These are phyloP conservation scores for Turnera subulata DNA, from an alignment of 345 rosid species.

Conservation along the genomic window DNA sequence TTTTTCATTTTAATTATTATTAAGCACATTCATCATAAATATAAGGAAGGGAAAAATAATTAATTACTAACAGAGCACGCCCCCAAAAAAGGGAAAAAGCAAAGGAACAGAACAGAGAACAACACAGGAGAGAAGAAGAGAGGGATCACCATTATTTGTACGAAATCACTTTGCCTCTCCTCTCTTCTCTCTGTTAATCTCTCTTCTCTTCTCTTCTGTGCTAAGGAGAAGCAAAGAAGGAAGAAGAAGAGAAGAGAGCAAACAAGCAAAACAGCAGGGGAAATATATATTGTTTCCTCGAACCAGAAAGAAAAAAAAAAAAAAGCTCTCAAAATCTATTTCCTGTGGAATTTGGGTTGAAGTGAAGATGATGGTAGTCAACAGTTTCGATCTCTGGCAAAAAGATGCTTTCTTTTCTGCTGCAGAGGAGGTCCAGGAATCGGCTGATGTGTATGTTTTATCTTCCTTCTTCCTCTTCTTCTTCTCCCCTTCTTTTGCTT, in stretches of 20 bases:
- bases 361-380: slow-evolving; percentile 75
- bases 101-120: neutral
- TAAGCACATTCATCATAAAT: no score
- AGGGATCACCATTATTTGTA: no score
- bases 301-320: neutral
- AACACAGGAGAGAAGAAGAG: neutral
- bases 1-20: no score
- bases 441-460: slow-evolving; percentile 73
- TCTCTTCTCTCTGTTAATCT: neutral
- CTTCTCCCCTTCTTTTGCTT: neutral
- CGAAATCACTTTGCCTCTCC: slow-evolving; percentile 18
- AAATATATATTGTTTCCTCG: neutral
- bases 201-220: neutral
- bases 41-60: no score
- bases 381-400: slow-evolving; percentile 80
- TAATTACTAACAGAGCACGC: no score
- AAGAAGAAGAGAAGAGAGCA: neutral
- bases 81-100: no score
- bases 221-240: neutral
- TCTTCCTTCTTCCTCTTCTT: neutral
- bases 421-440: slow-evolving; percentile 93
- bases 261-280: neutral
- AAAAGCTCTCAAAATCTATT: no score
- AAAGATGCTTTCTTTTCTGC: slow-evolving; percentile 83
- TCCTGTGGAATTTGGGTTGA: neutral